Conservation (phyloP, 257 asterid genomes). For the Striga asiatica region DNA sequence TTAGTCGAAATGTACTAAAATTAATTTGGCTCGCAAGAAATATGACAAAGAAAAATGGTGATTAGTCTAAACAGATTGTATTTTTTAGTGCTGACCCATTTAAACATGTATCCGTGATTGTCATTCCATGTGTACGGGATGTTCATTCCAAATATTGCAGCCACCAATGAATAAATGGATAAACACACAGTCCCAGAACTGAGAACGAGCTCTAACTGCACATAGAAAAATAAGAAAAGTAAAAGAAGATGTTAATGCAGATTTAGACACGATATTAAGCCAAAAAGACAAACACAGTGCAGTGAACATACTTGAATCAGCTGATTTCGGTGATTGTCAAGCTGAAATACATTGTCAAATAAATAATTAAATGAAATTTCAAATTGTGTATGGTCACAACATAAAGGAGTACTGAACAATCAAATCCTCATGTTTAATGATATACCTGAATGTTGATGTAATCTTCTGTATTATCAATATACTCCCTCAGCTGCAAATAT, state of each 20-base stretch:
- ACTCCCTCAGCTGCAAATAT: conserved; percentile 65
- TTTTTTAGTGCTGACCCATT: conserved; percentile 48
- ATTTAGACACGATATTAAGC: neutral
- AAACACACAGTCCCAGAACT: conserved; percentile 56
- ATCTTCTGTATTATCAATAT: conserved; percentile 79
- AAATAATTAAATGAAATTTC: neutral
- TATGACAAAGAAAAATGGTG: neutral
- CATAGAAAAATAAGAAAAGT: neutral
- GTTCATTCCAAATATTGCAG: conserved; percentile 76
- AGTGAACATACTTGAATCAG: conserved; percentile 56
- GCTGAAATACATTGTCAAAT: conserved; percentile 31
- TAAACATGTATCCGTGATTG: conserved; percentile 39
- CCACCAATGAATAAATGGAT: conserved; percentile 44
- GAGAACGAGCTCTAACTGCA: conserved; percentile 71
- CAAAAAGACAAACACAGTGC: neutral
- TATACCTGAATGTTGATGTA: conserved; percentile 78
- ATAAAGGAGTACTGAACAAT: neutral
- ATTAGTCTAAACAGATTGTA: neutral
- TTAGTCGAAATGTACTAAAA: neutral
- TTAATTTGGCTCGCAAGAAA: no score
- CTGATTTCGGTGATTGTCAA: conserved; percentile 81
- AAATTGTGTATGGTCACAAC: neutral
- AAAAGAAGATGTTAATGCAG: neutral
- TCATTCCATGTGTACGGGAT: conserved; percentile 65
- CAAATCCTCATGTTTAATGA: neutral